Conservation (phyloP, 108 stramenopile genomes). For the Licmophora abbreviata region DNA sequence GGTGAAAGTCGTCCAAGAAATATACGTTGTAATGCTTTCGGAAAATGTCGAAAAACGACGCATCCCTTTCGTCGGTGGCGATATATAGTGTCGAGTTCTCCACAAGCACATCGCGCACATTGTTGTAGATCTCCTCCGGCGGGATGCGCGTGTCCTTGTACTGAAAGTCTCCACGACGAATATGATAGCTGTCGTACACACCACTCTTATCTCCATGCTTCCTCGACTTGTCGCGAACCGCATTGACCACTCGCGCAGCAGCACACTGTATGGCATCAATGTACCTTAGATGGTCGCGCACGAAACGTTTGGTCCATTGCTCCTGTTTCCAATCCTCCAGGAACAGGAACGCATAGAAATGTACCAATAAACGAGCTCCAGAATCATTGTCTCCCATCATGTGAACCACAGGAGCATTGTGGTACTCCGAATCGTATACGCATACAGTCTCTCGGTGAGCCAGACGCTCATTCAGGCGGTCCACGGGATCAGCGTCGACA, state of each 20-base stretch:
- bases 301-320: conserved; percentile 73
- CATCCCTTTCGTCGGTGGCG: conserved; percentile 77
- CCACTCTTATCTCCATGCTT: conserved; percentile 37
- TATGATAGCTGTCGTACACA: conserved; percentile 72
- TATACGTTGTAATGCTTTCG: conserved; percentile 49
- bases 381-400: conserved; percentile 35
- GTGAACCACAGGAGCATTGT: conserved; percentile 52
- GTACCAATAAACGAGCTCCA: conserved; percentile 64
- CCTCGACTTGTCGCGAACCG: conserved; percentile 42
- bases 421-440: conserved; percentile 38
- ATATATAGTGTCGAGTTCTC: conserved; percentile 51
- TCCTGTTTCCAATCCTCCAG: conserved; percentile 84
- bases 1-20: conserved; percentile 74
- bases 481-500: conserved; percentile 40
- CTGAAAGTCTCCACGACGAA: conserved; percentile 83
- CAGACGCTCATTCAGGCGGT: conserved; percentile 45
- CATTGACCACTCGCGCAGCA: conserved; percentile 70
- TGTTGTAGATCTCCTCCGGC: conserved; percentile 25
- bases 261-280: conserved; percentile 88
- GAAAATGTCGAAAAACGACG: conserved; percentile 72
- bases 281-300: conserved; percentile 85
- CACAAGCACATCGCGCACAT: conserved; percentile 17
- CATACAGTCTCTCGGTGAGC: conserved; percentile 28
- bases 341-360: conserved; percentile 86
- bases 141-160: conserved; percentile 37